A percentile compares a stretch with the other conserved stretches of the same genome.
phyloP scores from a whole-genome alignment of 1,284 basidiomycete species.

The Golubevia sp. region DNA sequence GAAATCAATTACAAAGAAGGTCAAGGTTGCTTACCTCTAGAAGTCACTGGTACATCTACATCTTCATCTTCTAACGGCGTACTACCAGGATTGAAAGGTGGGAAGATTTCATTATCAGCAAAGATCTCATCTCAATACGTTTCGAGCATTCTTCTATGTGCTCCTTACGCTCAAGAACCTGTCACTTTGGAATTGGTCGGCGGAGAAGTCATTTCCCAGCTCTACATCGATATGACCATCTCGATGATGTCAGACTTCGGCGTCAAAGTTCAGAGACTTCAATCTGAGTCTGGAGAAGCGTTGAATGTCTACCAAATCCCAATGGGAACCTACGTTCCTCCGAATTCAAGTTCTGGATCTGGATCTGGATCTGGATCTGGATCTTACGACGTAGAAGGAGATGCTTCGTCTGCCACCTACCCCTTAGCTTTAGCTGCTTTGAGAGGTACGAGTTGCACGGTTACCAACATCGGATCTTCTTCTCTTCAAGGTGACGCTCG shows the following conservation, averaged over 20 bases:
- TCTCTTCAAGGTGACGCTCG: conserved; percentile 94
- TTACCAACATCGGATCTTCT: conserved; percentile 84
- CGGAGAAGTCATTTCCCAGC: conserved; percentile 94
- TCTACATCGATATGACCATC: conserved; percentile 99
- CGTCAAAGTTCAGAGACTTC: conserved; percentile 74
- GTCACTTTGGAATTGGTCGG: conserved; percentile 88
- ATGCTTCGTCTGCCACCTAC: conserved; percentile 94
- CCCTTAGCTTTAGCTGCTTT: conserved; percentile 95
- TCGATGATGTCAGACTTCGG: conserved; percentile 98
- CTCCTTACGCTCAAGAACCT: conserved; percentile 83
- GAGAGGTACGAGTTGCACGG: conserved; percentile 90
- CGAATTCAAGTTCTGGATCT: conserved; percentile 63
- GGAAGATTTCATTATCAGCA: conserved; percentile 83
- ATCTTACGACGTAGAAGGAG: conserved; percentile 88
- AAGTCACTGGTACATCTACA: conserved; percentile 78
- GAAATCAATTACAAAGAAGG: conserved; percentile 78
- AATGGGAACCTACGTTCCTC: conserved; percentile 77
- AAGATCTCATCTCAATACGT: conserved; percentile 98
- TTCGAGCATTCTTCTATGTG: conserved; percentile 91
- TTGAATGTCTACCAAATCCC: conserved; percentile 89
- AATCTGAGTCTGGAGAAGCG: conserved; percentile 68
- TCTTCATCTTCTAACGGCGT: conserved; percentile 62
- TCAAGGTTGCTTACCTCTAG: conserved; percentile 84
- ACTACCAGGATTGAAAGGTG: conserved; percentile 75
- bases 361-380: conserved; percentile 28